These are phyloP conservation scores for Dalbergia cochinchinensis DNA, from an alignment of 306 rosid species.

Conservation along the genomic window DNA sequence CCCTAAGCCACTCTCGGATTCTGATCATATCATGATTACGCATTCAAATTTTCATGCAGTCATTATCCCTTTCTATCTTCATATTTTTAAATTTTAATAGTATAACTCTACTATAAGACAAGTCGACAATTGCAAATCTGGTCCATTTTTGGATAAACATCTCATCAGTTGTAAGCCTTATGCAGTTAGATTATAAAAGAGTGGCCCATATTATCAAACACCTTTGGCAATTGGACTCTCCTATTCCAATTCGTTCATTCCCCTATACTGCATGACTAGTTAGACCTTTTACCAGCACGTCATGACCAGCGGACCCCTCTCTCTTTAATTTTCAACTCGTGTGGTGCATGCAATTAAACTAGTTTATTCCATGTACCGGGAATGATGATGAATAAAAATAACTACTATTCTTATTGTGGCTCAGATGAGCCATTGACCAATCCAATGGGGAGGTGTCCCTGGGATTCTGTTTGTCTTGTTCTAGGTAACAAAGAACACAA, in stretches of 20 bases:
- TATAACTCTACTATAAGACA: background rate
- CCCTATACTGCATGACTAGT: background rate
- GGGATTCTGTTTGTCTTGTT: conserved; percentile 29
- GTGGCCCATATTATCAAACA: background rate
- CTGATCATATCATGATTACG: conserved; percentile 2
- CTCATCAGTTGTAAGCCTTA: no score
- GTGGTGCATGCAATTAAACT: conserved; percentile 24
- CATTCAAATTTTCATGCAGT: conserved; percentile 3
- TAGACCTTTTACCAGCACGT: background rate
- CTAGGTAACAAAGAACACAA: no score
- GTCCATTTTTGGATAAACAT: background rate
- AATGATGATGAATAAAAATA: background rate
- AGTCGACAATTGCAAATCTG: background rate
- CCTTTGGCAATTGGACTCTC: conserved; percentile 13
- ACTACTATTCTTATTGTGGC: conserved; percentile 40
- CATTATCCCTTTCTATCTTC: conserved; percentile 20
- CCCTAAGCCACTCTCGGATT: background rate
- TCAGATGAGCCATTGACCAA: conserved; percentile 34
- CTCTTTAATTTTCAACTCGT: background rate
- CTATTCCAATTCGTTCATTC: background rate
- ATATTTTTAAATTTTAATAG: background rate
- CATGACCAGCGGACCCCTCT: conserved; percentile 1
- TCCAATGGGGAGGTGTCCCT: conserved; percentile 26
- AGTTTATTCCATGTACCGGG: background rate
- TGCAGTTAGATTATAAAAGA: no score